Evolutionary conservation across 1,139 yeast genomes (phyloP).

Genomic region (Suhomyces terraborum): DNA sequence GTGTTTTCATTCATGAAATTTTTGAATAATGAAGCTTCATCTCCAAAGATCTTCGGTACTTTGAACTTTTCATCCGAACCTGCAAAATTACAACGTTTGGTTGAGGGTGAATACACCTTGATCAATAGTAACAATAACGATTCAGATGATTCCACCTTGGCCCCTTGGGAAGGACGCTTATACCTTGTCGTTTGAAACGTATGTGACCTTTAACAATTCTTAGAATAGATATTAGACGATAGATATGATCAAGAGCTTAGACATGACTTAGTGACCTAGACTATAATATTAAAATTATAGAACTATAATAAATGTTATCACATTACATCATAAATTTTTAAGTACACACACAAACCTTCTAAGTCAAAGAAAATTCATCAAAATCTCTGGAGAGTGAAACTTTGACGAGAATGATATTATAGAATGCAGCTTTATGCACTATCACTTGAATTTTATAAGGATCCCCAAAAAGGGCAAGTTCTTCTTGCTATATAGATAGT

Average conservation of each 20-base stretch:
- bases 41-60: constrained; percentile 38
- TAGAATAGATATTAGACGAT: neutral
- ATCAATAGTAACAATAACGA: constrained; percentile 31
- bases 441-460: too few species aligned
- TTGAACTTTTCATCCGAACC: constrained; percentile 46
- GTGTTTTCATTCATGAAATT: constrained; percentile 44
- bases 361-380: too few species aligned
- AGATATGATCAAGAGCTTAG: neutral
- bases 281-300: too few species aligned
- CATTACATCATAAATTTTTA: too few species aligned
- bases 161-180: constrained; percentile 44
- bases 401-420: too few species aligned
- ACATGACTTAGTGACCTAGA: too few species aligned
- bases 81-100: constrained; percentile 30
- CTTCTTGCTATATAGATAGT: too few species aligned
- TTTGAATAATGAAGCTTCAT: constrained; percentile 6
- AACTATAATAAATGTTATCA: too few species aligned
- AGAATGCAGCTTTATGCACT: too few species aligned
- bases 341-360: too few species aligned
- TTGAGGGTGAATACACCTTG: constrained; percentile 35
- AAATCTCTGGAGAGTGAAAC: too few species aligned
- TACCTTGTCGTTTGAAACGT: constrained; percentile 24
- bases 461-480: too few species aligned
- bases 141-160: constrained; percentile 25
- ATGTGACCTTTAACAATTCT: neutral